Evolutionary conservation across 306 rosid genomes (phyloP).

Genomic region (Acacia confusa): DNA sequence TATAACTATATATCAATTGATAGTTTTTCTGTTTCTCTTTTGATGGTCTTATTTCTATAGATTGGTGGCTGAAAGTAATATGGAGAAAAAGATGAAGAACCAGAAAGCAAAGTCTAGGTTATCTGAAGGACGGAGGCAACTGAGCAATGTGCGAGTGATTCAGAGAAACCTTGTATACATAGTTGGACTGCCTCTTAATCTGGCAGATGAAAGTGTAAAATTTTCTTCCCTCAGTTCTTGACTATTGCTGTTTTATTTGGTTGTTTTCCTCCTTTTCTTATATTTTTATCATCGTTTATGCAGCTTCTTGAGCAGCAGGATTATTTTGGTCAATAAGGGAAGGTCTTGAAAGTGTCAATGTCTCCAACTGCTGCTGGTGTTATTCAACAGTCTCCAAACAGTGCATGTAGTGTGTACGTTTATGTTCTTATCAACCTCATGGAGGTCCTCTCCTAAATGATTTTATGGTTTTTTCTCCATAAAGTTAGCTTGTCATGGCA

Average conservation of each 20-base stretch:
- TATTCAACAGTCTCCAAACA: constrained; percentile 93
- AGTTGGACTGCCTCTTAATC: constrained; percentile 65
- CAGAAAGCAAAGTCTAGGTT: constrained; percentile 75
- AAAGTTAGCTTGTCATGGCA: too few species aligned
- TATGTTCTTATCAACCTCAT: not conserved
- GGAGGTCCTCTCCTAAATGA: too few species aligned
- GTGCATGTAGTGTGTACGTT: constrained; percentile 96
- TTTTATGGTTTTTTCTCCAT: too few species aligned
- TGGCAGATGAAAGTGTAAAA: constrained; percentile 83
- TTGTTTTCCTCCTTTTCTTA: too few species aligned
- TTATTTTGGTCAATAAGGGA: constrained; percentile 96
- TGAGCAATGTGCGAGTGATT: constrained; percentile 90
- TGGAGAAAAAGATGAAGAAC: constrained; percentile 73
- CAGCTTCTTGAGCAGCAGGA: constrained; percentile 86
- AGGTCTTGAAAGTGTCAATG: constrained; percentile 96
- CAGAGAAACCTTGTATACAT: constrained; percentile 96
- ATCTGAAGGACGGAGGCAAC: constrained; percentile 92
- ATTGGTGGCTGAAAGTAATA: constrained; percentile 63
- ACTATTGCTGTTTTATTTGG: not conserved
- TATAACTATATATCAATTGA: not conserved
- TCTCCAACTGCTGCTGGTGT: constrained; percentile 92
- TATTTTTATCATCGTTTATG: constrained; percentile 24
- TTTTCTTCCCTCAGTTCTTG: too few species aligned
- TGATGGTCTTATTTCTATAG: constrained; percentile 36
- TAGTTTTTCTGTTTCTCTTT: constrained; percentile 8